Evolutionary conservation across 1,284 basidiomycete genomes (phyloP).

Genomic region (Puccinia hordei): DNA sequence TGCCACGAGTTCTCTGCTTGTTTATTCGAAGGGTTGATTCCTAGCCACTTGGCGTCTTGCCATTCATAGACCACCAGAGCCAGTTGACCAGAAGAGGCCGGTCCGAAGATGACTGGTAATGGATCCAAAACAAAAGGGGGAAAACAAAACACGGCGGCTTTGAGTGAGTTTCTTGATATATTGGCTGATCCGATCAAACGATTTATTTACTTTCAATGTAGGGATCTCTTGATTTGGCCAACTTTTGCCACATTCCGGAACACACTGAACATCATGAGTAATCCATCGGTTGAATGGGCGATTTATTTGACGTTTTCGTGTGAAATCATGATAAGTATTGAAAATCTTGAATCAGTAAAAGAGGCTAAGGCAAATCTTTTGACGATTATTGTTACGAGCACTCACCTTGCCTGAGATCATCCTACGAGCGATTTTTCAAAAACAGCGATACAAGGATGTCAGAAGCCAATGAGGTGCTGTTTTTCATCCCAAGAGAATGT

Average conservation of each 20-base stretch:
- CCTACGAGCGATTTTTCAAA: conserved; percentile 23
- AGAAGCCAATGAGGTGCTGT: neutral
- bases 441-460: neutral
- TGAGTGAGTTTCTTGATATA: neutral
- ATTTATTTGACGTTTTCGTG: neutral
- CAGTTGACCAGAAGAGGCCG: conserved; percentile 76
- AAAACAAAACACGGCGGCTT: neutral
- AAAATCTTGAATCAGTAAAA: neutral
- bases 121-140: neutral
- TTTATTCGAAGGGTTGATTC: conserved; percentile 62
- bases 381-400: neutral
- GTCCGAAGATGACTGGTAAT: conserved; percentile 76
- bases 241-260: conserved; percentile 50
- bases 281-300: neutral
- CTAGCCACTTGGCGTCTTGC: conserved; percentile 79
- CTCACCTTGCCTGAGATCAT: conserved; percentile 47
- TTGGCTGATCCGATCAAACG: neutral
- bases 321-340: neutral
- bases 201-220: conserved; percentile 46
- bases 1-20: conserved; percentile 57
- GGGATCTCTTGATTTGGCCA: conserved; percentile 46
- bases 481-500: neutral
- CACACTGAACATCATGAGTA: conserved; percentile 13
- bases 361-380: neutral
- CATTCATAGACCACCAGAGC: conserved; percentile 96